Evolutionary conservation across 768 basidiomycete genomes (phyloP).

Genomic region (Tephrocybe rancida): DNA sequence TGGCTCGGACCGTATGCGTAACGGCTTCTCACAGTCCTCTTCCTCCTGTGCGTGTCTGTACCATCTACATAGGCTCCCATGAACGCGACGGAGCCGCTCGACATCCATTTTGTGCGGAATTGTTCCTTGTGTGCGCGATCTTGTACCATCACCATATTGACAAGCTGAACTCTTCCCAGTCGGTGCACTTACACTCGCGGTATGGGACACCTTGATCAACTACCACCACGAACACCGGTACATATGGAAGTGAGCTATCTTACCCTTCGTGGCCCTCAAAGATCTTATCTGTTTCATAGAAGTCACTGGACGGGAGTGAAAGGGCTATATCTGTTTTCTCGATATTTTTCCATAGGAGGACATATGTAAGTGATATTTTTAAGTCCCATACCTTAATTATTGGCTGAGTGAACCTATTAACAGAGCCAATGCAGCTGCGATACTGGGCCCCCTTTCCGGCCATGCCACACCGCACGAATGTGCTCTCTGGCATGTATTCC

Average conservation of each 20-base stretch:
- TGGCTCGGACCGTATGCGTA: too few relatives aligned
- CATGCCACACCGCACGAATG: neutral
- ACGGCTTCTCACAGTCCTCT: too few relatives aligned
- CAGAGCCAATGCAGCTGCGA: constrained; percentile 1
- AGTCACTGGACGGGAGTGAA: constrained; percentile 8
- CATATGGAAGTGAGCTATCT: constrained; percentile 13
- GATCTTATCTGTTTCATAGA: neutral
- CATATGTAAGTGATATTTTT: constrained; percentile 16
- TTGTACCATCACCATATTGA: neutral
- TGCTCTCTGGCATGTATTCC: constrained; percentile 8
- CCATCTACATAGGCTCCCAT: too few relatives aligned
- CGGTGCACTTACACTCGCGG: constrained; percentile 6
- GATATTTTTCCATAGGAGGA: constrained; percentile 8
- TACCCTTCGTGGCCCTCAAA: neutral
- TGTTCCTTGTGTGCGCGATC: constrained; percentile 4
- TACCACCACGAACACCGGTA: constrained; percentile 10
- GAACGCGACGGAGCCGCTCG: neutral
- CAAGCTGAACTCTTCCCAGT: neutral
- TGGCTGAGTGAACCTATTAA: neutral
- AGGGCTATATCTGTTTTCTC: constrained; percentile 13
- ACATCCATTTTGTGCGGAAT: constrained; percentile 10
- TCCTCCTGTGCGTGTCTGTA: too few relatives aligned
- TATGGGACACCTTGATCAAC: constrained; percentile 13
- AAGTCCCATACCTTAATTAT: neutral
- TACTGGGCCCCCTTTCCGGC: constrained; percentile 1